Evolutionary conservation across 805 yeast genomes (phyloP), one percentile per base, ranked within the genome.

Genomic region (Ogataea corticis): DNA sequence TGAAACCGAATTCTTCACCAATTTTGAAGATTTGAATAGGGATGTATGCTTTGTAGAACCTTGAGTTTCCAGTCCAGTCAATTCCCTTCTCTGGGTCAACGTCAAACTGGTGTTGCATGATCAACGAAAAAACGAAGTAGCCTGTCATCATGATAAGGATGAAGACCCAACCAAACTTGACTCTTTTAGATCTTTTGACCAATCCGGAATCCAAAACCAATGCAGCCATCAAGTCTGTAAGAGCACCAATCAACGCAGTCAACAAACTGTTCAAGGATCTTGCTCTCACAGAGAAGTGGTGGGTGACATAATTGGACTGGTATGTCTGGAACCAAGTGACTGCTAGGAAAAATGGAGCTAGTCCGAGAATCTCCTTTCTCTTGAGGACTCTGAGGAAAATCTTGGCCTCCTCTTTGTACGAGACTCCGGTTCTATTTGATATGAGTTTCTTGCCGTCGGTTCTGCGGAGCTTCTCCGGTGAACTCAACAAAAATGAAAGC

Each of bases 401-500:
- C 7, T 13, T 19, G 9, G 41, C 13, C 41, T 48, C 45, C 14
- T 42, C 29, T 30, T 42, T 47, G 21, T 33, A 27, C 2, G 58
- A 9, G 17, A 49, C 48, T 2, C 49, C 29, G 18, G 44, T 40
- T 10, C 32, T 31, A 38, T 46, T 49, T 4, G 53, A 25, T 18
- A 31, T 38, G 6, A 50, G 34, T 18, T 38, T 48, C 14, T 45
- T 50, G 1, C 67, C 67, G 46, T 66, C 69, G 6, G 42, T 40
- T 40, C 69, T 58, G 18, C 58, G 54, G 3, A 67, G 46, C 33
- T 61, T 55, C 14, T 57, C 57, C 3, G 66, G 65, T 7, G 58
- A 42, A 4, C 61, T 47, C 17, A 61, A 21, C 14, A 59, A 34
- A 7, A 52, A 44, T 0, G 61, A 47, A 17, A 55, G 15, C 11